Evolutionary conservation across 495 filamentous ascomycete genomes (phyloP).

Genomic region (Podospora tetraspora): DNA sequence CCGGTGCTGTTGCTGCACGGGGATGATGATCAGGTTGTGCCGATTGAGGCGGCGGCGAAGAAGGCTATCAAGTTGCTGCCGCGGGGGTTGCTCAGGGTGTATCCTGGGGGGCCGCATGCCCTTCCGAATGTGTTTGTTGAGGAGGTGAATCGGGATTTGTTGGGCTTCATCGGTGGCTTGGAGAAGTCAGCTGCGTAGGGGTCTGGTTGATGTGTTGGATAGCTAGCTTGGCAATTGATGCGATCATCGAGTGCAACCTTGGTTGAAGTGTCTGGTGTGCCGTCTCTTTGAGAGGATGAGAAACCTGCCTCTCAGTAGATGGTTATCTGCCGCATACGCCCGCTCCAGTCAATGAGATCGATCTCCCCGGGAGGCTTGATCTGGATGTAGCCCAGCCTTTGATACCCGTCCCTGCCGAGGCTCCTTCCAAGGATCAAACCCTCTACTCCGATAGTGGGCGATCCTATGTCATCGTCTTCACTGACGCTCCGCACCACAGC

Average conservation of each 20-base stretch:
- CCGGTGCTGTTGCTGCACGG: conserved; percentile 37
- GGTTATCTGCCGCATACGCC: not conserved
- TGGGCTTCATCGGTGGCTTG: conserved; percentile 1
- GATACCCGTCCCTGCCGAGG: not conserved
- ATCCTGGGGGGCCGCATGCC: conserved; percentile 32
- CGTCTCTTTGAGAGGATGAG: not conserved
- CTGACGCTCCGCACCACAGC: no score
- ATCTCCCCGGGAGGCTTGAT: not conserved
- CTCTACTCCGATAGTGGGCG: not conserved
- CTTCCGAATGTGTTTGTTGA: not conserved
- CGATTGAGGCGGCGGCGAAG: conserved; percentile 16
- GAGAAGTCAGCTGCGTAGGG: not conserved
- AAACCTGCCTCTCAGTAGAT: not conserved
- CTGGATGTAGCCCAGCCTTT: not conserved
- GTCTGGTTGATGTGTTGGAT: not conserved
- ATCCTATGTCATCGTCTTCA: no score
- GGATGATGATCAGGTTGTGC: conserved; percentile 33
- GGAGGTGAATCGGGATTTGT: conserved; percentile 6
- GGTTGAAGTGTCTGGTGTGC: not conserved
- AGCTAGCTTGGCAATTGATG: not conserved
- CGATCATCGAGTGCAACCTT: not conserved
- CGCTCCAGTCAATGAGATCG: not conserved
- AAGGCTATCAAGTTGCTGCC: conserved; percentile 34
- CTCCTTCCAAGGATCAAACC: not conserved
- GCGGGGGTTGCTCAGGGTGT: conserved; percentile 36